These are phyloP conservation scores for Brasenia schreberi DNA, from an alignment of 164 flowering plant genomes.

Conservation along the genomic window DNA sequence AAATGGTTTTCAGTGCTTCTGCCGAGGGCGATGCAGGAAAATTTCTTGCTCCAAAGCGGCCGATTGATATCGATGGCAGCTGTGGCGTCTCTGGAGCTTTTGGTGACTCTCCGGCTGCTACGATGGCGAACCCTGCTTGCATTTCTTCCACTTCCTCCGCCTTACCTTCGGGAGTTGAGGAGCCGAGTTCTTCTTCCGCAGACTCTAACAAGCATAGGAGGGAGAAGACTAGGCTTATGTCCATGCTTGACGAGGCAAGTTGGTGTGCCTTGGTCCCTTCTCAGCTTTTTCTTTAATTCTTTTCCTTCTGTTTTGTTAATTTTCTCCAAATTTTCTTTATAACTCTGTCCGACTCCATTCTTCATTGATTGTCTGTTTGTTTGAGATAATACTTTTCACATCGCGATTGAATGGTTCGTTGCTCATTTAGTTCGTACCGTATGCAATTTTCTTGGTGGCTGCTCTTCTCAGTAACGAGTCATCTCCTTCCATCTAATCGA, in stretches of 20 bases:
- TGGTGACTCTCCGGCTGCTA: not conserved
- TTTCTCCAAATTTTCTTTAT: too few species aligned
- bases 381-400: too few species aligned
- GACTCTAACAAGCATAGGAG: slow-evolving; percentile 24
- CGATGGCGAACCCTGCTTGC: not conserved
- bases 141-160: not conserved
- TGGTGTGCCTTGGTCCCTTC: too few species aligned
- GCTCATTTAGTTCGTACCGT: too few species aligned
- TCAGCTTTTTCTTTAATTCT: too few species aligned
- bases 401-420: too few species aligned
- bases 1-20: not conserved
- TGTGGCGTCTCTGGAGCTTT: slow-evolving; percentile 17
- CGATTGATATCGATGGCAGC: slow-evolving; percentile 16
- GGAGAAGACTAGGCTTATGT: slow-evolving; percentile 46
- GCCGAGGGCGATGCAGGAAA: not conserved
- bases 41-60: slow-evolving; percentile 1
- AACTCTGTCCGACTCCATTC: too few species aligned
- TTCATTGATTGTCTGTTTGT: too few species aligned
- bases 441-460: too few species aligned
- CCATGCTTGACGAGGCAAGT: slow-evolving; percentile 73
- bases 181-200: slow-evolving; percentile 3
- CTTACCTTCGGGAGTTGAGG: not conserved
- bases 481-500: too few species aligned
- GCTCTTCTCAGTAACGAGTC: too few species aligned
- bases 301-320: too few species aligned